These are phyloP conservation scores for Entelexis paramagnoliae DNA, from an alignment of 1,139 yeast genomes.

Conservation along the genomic window DNA sequence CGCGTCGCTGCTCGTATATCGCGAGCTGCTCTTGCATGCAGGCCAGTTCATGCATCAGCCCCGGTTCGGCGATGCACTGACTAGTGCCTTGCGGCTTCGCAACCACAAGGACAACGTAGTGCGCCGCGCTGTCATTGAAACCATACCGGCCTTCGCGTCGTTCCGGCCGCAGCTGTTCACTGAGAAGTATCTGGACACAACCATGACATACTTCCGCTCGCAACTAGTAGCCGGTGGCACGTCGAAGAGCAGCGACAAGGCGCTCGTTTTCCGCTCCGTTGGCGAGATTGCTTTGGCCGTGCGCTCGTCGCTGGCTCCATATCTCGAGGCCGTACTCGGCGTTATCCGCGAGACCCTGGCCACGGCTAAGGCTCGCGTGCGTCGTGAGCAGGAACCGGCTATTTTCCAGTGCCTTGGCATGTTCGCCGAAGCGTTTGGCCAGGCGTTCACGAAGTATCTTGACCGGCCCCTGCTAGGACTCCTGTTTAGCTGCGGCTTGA, in stretches of 20 bases:
- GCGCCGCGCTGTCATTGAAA: constrained; percentile 70
- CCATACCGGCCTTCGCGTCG: constrained; percentile 71
- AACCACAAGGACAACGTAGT: constrained; percentile 68
- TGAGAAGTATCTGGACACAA: constrained; percentile 68
- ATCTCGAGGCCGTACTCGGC: constrained; percentile 74
- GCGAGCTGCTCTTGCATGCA: constrained; percentile 62
- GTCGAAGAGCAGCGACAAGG: constrained; percentile 56
- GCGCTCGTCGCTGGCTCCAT: constrained; percentile 77
- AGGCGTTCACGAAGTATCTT: constrained; percentile 84
- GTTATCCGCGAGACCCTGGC: constrained; percentile 74
- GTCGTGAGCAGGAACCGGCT: constrained; percentile 73
- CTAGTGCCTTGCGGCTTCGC: constrained; percentile 60
- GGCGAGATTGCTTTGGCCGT: constrained; percentile 81
- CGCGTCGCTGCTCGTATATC: constrained; percentile 72
- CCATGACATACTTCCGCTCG: constrained; percentile 64
- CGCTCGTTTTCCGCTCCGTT: constrained; percentile 68
- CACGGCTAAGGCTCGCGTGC: constrained; percentile 44
- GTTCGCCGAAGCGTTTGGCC: constrained; percentile 81
- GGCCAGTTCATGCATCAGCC: constrained; percentile 54
- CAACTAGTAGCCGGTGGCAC: constrained; percentile 44
- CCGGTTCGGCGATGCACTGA: constrained; percentile 68
- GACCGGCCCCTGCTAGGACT: constrained; percentile 72
- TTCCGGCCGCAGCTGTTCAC: constrained; percentile 72
- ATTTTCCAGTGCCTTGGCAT: constrained; percentile 83
- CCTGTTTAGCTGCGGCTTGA: constrained; percentile 72